Evolutionary conservation across 805 yeast species (phyloP).

Genomic region (Osmozyma mogii): DNA sequence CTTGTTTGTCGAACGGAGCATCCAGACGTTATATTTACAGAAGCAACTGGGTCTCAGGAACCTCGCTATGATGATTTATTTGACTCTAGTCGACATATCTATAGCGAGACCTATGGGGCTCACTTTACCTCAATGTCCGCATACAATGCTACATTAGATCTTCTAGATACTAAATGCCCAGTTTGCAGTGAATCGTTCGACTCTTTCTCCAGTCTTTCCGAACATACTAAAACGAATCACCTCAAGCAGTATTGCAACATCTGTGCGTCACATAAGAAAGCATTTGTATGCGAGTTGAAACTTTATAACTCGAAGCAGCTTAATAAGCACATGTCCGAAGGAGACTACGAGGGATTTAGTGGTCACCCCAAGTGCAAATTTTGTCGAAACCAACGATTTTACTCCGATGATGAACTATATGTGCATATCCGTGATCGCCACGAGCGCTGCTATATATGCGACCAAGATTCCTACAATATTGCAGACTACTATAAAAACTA

Average conservation of each 20-base stretch:
- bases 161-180: slow-evolving; percentile 54
- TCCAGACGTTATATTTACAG: slow-evolving; percentile 49
- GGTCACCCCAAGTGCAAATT: slow-evolving; percentile 90
- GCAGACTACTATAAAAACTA: slow-evolving; percentile 66
- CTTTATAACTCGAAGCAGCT: slow-evolving; percentile 56
- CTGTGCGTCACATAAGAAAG: slow-evolving; percentile 70
- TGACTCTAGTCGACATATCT: slow-evolving; percentile 20
- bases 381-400: slow-evolving; percentile 68
- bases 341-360: slow-evolving; percentile 67
- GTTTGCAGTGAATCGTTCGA: slow-evolving; percentile 35
- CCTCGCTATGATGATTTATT: slow-evolving; percentile 28
- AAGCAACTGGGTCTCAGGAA: slow-evolving; percentile 24
- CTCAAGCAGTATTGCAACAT: slow-evolving; percentile 60
- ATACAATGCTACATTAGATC: slow-evolving; percentile 37
- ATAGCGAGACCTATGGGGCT: slow-evolving; percentile 43
- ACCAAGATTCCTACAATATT: slow-evolving; percentile 54
- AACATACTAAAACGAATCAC: slow-evolving; percentile 62
- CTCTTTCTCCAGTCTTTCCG: slow-evolving; percentile 49
- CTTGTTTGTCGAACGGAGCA: slow-evolving; percentile 76
- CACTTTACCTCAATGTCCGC: slow-evolving; percentile 51
- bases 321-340: slow-evolving; percentile 60
- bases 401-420: slow-evolving; percentile 80
- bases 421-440: slow-evolving; percentile 77
- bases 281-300: slow-evolving; percentile 65
- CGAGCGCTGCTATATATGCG: slow-evolving; percentile 88